phyloP scores from a whole-genome alignment of 1,284 basidiomycete species.

The Trichosporon coremiiforme region DNA sequence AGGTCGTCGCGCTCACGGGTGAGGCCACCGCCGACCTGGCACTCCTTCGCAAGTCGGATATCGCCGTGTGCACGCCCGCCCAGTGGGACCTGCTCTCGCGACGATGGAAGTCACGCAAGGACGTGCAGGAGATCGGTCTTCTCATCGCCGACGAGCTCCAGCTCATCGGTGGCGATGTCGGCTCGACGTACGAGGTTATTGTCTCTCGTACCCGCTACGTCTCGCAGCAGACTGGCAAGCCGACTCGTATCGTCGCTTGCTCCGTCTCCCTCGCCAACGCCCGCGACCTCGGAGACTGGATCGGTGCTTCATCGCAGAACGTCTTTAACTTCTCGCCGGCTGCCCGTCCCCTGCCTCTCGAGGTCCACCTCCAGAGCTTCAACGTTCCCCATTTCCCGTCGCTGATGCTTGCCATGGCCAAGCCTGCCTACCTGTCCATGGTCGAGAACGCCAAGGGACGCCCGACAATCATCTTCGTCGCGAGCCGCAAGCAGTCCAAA shows the following conservation, averaged over 20 bases:
- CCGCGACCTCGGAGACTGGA: constrained; percentile 95
- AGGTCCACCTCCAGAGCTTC: constrained; percentile 96
- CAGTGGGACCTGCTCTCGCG: constrained; percentile 97
- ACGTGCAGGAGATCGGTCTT: constrained; percentile 88
- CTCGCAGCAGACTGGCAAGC: constrained; percentile 87
- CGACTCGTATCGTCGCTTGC: constrained; percentile 90
- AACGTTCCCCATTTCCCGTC: constrained; percentile 96
- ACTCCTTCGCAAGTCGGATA: constrained; percentile 82
- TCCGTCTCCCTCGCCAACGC: constrained; percentile 96
- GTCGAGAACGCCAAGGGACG: constrained; percentile 82
- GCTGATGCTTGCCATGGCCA: constrained; percentile 98
- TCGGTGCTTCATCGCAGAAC: constrained; percentile 86
- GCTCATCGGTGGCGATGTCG: constrained; percentile 86
- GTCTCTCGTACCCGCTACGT: constrained; percentile 94
- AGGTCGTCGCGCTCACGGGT: constrained; percentile 88
- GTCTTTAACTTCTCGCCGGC: constrained; percentile 98
- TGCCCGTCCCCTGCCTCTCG: constrained; percentile 93
- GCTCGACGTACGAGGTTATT: constrained; percentile 93
- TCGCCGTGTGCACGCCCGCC: constrained; percentile 88
- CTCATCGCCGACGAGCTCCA: constrained; percentile 96
- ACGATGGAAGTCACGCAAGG: constrained; percentile 90
- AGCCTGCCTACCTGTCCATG: constrained; percentile 93
- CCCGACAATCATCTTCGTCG: constrained; percentile 90
- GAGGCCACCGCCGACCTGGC: constrained; percentile 93
- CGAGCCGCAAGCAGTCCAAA: constrained; percentile 89